A percentile compares a stretch with the other conserved stretches of the same genome.
Evolutionary conservation across 1,284 basidiomycete genomes (phyloP).

Genomic region (Cutaneotrichosporon arboriforme): DNA sequence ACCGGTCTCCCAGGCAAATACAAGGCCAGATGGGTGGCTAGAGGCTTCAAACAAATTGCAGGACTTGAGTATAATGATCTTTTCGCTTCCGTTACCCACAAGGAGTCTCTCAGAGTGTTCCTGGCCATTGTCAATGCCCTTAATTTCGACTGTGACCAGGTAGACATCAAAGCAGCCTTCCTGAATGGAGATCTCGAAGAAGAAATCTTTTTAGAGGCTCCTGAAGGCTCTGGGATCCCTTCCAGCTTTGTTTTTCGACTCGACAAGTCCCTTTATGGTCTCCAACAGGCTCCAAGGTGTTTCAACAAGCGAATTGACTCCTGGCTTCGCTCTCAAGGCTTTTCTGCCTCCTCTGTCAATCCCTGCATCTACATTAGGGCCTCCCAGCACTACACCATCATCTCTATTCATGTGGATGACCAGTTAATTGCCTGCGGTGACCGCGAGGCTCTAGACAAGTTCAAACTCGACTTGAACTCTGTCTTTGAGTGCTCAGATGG

Average conservation of each 20-base stretch:
- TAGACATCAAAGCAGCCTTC: constrained; percentile 24
- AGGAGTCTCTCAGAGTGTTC: constrained; percentile 22
- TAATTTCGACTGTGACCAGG: constrained; percentile 25
- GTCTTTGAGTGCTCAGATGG: constrained; percentile 21
- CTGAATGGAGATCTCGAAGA: constrained; percentile 1
- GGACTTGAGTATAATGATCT: constrained; percentile 22
- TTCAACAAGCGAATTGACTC: too few species aligned
- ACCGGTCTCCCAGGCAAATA: constrained; percentile 11
- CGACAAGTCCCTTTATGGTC: too few species aligned
- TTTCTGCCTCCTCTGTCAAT: too few species aligned
- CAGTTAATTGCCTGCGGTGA: constrained; percentile 23
- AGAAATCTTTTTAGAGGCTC: not conserved
- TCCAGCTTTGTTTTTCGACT: too few species aligned
- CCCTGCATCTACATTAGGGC: too few species aligned
- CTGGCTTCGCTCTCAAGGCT: too few species aligned
- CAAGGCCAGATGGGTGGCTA: constrained; percentile 3
- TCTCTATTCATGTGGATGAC: constrained; percentile 27
- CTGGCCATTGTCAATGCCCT: constrained; percentile 22
- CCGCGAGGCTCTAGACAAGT: constrained; percentile 10
- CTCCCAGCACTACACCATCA: constrained; percentile 11
- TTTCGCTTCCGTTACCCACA: constrained; percentile 23
- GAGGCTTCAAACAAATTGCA: constrained; percentile 1
- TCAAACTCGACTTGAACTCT: constrained; percentile 17
- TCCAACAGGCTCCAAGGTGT: too few species aligned
- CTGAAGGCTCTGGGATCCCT: too few species aligned